Base-by-base conservation (phyloP, 176 grass and related monocot species). In the Cenchrus purpureus region DNA sequence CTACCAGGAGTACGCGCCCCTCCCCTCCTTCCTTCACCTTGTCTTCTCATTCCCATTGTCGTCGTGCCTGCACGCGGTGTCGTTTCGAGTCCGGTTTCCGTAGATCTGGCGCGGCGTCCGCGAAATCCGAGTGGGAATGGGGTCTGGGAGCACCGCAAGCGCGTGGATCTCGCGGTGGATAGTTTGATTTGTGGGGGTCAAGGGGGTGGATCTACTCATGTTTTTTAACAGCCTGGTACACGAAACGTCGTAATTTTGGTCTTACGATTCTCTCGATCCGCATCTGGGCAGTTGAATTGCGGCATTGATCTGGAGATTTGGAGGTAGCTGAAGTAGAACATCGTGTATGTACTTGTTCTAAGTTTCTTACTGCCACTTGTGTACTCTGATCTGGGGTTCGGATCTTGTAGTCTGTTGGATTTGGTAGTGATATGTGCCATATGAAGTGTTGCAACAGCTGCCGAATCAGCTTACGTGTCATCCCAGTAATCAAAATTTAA, bases 1-100 rank as follows among this genome's bases (percentile, higher is more conserved):
- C 32, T 97, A 97, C 89, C 94, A 92, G 89, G 94, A 97, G 94
- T 97, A 90, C 75, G 94, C 42, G 4, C 65, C 22, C 64, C 79
- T 22, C 56, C 49, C 67, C 14, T 60, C 15, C 25, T 51, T 46
- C 76, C 12, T 61, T 65, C 32, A 1, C 12, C 16, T 42, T 37
- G 34, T 40, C 37, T 40, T 40, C 1, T 12, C 6, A 40, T 17
- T 10, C 55, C 61, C 71, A 77, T 77, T 40, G 55, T 15, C 44
- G 43, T 79, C 3, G n/a, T 34, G 15, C 67, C 72, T 74, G 20
- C 25, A 64, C 10, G 22, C 68, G 16, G 42, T 61, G 22, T 74
- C 58, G 25, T 65, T 90, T 32, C 8, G 50, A 31, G 42, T 12
- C 52, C 37, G 1, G 68, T 68, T 54, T 75, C 52, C 72, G 65